Conservation (phyloP, 2,329 filamentous ascomycete genomes). For the Beauveria asiatica region DNA sequence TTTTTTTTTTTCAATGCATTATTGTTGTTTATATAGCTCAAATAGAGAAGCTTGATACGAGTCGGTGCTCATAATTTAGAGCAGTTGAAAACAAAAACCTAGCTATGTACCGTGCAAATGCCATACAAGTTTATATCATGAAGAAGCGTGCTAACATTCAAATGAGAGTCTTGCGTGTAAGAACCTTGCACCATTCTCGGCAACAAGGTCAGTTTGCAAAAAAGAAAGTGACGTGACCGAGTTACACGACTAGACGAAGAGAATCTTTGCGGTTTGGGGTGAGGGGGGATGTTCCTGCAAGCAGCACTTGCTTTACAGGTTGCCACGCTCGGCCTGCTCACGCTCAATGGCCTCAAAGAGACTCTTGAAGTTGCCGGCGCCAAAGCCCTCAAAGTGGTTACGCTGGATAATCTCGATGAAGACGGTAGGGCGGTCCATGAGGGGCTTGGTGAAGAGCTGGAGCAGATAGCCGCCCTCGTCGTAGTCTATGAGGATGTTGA, state of each 20-base stretch:
- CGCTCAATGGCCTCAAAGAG: constrained; percentile 92
- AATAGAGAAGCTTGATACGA: background rate
- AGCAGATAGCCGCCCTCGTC: constrained; percentile 83
- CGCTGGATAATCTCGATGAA: constrained; percentile 96
- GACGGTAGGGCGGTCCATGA: constrained; percentile 91
- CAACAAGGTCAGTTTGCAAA: background rate
- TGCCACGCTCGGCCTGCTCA: constrained; percentile 80
- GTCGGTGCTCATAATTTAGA: background rate
- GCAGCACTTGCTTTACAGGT: constrained; percentile 44
- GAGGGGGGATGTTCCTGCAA: background rate
- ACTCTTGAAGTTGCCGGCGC: constrained; percentile 92
- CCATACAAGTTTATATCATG: background rate
- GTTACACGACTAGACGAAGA: too few species aligned
- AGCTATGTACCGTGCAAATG: constrained; percentile 9
- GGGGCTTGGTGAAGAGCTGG: constrained; percentile 71
- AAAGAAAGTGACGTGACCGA: background rate
- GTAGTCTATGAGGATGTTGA: constrained; percentile 92
- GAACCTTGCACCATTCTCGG: background rate
- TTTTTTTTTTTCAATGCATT: background rate
- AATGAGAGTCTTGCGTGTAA: background rate
- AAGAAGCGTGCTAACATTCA: background rate
- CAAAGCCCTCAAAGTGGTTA: constrained; percentile 84
- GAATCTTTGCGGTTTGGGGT: background rate
- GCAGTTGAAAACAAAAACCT: background rate
- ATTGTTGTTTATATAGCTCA: background rate